A percentile compares a stretch with the other conserved stretches of the same genome.
Evolutionary conservation across 305 asterid species (phyloP).

Genomic region (Fraxinus sp.): DNA sequence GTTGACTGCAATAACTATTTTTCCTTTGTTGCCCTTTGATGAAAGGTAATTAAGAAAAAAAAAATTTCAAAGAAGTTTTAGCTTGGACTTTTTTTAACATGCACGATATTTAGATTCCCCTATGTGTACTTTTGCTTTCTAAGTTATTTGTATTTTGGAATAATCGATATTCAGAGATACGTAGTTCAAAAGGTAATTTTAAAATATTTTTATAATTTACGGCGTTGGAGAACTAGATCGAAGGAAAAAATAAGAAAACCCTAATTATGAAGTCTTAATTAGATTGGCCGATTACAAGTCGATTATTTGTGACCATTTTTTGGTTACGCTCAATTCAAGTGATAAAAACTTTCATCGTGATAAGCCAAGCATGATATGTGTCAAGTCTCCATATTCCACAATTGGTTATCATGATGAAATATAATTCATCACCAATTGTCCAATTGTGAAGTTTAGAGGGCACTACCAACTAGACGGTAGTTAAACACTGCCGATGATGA

Average conservation of each 20-base stretch:
- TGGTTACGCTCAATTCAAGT: not conserved
- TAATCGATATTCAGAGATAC: not conserved
- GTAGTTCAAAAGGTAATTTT: not conserved
- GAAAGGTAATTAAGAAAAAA: not conserved
- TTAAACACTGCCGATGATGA: too few relatives aligned
- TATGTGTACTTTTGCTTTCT: not conserved
- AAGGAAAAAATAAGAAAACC: not conserved
- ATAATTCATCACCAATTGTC: too few relatives aligned
- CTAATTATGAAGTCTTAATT: not conserved
- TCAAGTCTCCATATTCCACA: not conserved
- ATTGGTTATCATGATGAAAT: too few relatives aligned
- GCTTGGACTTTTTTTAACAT: not conserved
- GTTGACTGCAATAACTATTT: too few relatives aligned
- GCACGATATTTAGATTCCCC: not conserved
- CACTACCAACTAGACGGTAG: too few relatives aligned
- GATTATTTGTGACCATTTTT: not conserved
- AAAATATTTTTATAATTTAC: too few relatives aligned
- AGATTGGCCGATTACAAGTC: not conserved
- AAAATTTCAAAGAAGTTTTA: too few relatives aligned
- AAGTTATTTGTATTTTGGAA: not conserved
- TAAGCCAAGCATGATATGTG: not conserved
- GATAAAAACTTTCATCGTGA: not conserved
- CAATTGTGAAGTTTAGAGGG: too few relatives aligned
- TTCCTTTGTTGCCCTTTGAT: not conserved
- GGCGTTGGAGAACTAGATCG: not conserved